Percentiles rank a stretch among this genome's conserved stretches.
Conservation (phyloP, 1,284 basidiomycete species). For the Heterobasidion parviporum region DNA sequence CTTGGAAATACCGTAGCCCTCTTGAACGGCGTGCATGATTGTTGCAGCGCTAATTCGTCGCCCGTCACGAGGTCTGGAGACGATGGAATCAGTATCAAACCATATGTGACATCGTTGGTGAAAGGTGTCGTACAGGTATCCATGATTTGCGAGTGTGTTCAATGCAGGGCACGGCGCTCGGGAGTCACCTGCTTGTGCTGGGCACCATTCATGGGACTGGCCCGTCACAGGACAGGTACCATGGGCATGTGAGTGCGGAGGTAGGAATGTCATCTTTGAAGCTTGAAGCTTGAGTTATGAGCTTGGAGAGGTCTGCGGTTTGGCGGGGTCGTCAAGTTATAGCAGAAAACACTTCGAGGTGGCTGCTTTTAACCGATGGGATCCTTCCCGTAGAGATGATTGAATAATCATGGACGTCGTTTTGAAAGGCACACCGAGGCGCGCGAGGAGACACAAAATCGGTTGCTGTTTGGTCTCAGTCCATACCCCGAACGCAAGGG, state of each 20-base stretch:
- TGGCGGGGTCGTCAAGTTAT: too few relatives aligned
- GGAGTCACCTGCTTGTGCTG: conserved; percentile 11
- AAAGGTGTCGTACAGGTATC: conserved; percentile 22
- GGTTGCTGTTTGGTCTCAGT: too few relatives aligned
- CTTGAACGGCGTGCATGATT: conserved; percentile 15
- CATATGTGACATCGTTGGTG: neutral
- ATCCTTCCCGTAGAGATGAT: too few relatives aligned
- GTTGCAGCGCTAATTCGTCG: conserved; percentile 15
- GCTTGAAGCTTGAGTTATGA: neutral
- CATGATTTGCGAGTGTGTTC: conserved; percentile 39
- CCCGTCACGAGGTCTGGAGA: conserved; percentile 16
- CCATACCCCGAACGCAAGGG: too few relatives aligned
- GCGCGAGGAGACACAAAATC: too few relatives aligned
- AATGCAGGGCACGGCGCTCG: conserved; percentile 44
- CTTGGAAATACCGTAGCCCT: conserved; percentile 18
- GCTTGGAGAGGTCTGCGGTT: too few relatives aligned
- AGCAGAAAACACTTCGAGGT: too few relatives aligned
- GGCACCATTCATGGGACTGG: conserved; percentile 13
- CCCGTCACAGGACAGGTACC: conserved; percentile 6
- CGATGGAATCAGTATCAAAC: neutral
- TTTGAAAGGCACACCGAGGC: too few relatives aligned
- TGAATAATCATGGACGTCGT: too few relatives aligned
- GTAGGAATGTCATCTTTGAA: conserved; percentile 1
- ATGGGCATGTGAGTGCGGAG: conserved; percentile 1
- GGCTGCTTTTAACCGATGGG: too few relatives aligned